Conservation (phyloP, 2,329 filamentous ascomycete genomes). For the Fusarium nygamai region DNA sequence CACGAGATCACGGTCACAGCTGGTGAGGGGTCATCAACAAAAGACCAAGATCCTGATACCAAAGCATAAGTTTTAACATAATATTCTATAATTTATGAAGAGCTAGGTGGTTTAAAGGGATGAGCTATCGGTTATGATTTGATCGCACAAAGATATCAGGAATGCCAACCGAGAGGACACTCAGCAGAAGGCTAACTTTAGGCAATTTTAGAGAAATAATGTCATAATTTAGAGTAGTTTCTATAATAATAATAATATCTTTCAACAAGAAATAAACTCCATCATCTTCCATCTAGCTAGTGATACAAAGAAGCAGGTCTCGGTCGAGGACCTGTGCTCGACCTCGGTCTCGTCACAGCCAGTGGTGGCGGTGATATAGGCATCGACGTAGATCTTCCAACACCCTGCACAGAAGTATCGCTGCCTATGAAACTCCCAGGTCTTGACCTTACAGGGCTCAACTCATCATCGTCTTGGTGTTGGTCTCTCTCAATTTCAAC, state of each 20-base stretch:
- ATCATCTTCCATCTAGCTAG: neutral
- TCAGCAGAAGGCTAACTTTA: neutral
- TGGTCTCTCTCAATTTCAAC: neutral
- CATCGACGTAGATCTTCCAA: constrained; percentile 2
- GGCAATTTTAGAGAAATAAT: neutral
- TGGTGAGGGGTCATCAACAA: neutral
- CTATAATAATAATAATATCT: constrained; percentile 14
- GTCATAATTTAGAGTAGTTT: neutral
- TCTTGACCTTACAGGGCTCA: neutral
- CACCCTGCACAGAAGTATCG: neutral
- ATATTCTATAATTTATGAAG: constrained; percentile 20
- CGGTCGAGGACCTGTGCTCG: neutral
- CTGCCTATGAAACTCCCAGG: constrained; percentile 5
- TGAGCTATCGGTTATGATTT: neutral
- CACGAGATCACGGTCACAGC: constrained; percentile 17
- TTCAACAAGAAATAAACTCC: neutral
- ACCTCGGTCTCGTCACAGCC: neutral
- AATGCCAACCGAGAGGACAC: neutral
- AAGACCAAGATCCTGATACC: neutral
- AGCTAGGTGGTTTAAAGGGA: neutral
- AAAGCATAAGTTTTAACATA: neutral
- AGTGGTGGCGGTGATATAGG: neutral
- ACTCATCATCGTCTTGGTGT: constrained; percentile 1
- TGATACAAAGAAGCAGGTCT: neutral
- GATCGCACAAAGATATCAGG: neutral